Evolutionary conservation across 345 rosid genomes (phyloP), one percentile per base, ranked within the genome.

Genomic region (Salix udensis): DNA sequence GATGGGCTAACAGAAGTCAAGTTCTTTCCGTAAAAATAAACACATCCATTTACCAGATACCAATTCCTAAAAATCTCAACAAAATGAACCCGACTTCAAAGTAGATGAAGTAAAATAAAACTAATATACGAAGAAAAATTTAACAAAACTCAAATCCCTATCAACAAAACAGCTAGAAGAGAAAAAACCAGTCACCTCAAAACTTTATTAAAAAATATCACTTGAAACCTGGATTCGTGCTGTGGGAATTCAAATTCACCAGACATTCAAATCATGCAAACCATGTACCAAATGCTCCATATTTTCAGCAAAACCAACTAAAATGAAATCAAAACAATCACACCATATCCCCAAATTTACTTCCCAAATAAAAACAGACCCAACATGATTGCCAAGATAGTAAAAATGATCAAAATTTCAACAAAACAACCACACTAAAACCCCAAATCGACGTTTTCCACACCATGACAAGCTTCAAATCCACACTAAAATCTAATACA

Each of bases 31-130:
- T 12, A 13, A 23, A 78, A 40, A 9, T 18, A 14, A 73, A 64
- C 9, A 1, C 3, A 55, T 39, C 6, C 68, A 61, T n/a, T 36
- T 42, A 40, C 74, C 23, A 62, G 15, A 52, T 23, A 50, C 65
- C 40, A 74, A 28, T 21, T n/a, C 61, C 67, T 66, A 48, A 61
- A 72, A 82, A 72, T 74, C 37, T 30, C 68, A 18, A 71, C 34
- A 14, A 80, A 58, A 10, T 74, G 44, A 71, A 36, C 48, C 53
- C 70, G 46, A 24, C 8, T 3, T 30, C 40, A 61, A 44, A 21
- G 1, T 28, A 28, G 28, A n/a, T 19, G 21, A 36, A 19, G 18
- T n/a, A 15, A 36, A 72, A 42, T 4, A 67, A 31, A 24, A 52
- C 71, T 67, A 62, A 39, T 71, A 46, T 21, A 19, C 4, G 40